Evolutionary conservation across 2,329 filamentous ascomycete genomes (phyloP), one percentile per base, ranked within the genome.

Genomic region (Knoxdaviesia proteae): DNA sequence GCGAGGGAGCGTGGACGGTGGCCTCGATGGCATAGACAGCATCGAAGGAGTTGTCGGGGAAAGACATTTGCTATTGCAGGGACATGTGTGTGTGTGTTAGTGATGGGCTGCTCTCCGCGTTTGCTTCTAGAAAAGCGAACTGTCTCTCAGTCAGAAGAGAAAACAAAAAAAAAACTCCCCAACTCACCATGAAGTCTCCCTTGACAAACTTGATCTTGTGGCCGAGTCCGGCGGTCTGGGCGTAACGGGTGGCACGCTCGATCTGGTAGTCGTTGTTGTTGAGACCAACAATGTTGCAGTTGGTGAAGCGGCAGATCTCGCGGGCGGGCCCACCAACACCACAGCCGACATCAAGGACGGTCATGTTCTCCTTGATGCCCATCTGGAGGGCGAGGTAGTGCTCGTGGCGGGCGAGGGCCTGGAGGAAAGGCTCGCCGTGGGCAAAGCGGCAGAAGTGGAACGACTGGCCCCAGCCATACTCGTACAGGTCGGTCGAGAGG

Each of bases 251-350:
- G n/a, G 87, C 88, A 50, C 90, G 83, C 58, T 94, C 75, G 50
- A 96, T 94, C 66, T 96, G 90, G 68, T 98, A 98, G 65, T 94
- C 84, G 62, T 96, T 96, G 76, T 94, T 96, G 76, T 96, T 98
- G 58, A 96, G 65, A 38, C 90, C 90, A 30, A 84, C 80, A 48
- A 96, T 73, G 53, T 94, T 84, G 52, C 75, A 80, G 47, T 83
- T 88, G 7, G 84, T 80, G 65, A 98, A 98, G 64, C 92, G 92
- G 63, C 83, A 84, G 54, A 98, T 96, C 67, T 96, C 87, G 47
- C 87, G 76, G 6, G 88, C 90, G 29, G 90, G 90, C 39, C 90
- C 90, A 54, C 90, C 90, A 44, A 96, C 86, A 71, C 90, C 90
- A 55, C 90, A 98, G 47, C 90, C 90, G 46, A 98, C 90, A 56